phyloP scores from a whole-genome alignment of 129 eudicot genomes.

The Escallonia rubra region DNA sequence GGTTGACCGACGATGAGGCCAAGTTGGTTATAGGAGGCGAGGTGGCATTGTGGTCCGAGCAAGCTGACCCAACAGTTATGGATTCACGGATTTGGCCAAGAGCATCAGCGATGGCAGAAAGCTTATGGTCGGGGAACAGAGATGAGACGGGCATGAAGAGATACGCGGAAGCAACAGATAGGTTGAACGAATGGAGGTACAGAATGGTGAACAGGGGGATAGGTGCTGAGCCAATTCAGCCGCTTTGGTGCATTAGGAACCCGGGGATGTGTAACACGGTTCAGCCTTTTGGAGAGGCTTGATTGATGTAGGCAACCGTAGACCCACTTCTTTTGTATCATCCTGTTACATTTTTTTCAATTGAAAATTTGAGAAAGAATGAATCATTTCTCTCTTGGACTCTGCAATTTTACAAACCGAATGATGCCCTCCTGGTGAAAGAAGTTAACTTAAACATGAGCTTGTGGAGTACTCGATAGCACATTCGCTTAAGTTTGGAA shows the following conservation, averaged over 20 bases:
- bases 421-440: too few species aligned
- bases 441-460: too few species aligned
- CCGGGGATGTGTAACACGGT: conserved; percentile 88
- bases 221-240: conserved; percentile 84
- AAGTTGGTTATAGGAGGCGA: conserved; percentile 89
- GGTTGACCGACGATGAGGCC: conserved; percentile 48
- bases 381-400: too few species aligned
- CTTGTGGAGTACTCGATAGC: too few species aligned
- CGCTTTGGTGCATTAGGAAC: conserved; percentile 84
- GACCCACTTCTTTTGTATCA: too few species aligned
- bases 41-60: conserved; percentile 94
- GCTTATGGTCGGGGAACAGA: conserved; percentile 81
- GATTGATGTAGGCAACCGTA: too few species aligned
- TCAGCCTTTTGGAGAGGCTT: not conserved
- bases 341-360: too few species aligned
- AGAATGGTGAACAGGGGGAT: conserved; percentile 84
- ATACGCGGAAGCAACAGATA: conserved; percentile 75
- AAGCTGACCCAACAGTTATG: conserved; percentile 62
- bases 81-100: conserved; percentile 84
- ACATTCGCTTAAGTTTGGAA: too few species aligned
- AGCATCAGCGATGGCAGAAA: conserved; percentile 72
- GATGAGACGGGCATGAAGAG: conserved; percentile 73
- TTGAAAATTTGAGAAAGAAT: too few species aligned
- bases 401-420: too few species aligned
- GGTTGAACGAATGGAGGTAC: conserved; percentile 80